Evolutionary conservation across 768 basidiomycete species (phyloP).

Genomic region (Termitomyces sp.): DNA sequence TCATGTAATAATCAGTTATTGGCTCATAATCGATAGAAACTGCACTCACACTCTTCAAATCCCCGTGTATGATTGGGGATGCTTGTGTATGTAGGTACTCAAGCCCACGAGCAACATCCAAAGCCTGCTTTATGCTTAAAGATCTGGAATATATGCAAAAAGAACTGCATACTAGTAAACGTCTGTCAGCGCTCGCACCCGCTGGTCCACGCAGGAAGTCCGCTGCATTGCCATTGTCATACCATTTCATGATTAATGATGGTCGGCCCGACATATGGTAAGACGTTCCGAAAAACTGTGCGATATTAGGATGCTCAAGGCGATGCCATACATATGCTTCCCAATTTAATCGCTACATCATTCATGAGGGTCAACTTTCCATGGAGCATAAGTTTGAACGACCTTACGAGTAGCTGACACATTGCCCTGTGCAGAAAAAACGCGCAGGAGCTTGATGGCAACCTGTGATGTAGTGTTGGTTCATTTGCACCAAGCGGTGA

Average conservation of each 20-base stretch:
- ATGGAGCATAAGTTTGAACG: neutral
- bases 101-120: constrained; percentile 38
- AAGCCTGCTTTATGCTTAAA: constrained; percentile 23
- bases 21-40: too few species aligned
- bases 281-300: constrained; percentile 42
- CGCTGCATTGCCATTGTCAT: constrained; percentile 39
- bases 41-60: constrained; percentile 22
- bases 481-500: neutral
- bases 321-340: constrained; percentile 46
- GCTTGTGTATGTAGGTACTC: constrained; percentile 35
- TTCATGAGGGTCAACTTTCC: neutral
- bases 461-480: constrained; percentile 25
- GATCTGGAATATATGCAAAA: neutral
- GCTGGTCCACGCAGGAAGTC: constrained; percentile 31
- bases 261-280: constrained; percentile 31
- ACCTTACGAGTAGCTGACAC: constrained; percentile 33
- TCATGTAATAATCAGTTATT: neutral
- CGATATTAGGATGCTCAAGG: constrained; percentile 42
- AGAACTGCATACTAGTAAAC: neutral
- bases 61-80: constrained; percentile 30
- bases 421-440: constrained; percentile 23
- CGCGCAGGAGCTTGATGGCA: constrained; percentile 42
- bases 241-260: constrained; percentile 43
- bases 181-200: neutral
- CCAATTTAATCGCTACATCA: constrained; percentile 34